A percentile compares a stretch with the other conserved stretches of the same genome.
Evolutionary conservation across 495 filamentous ascomycete species (phyloP).

Genomic region (Choiromyces venosus): DNA sequence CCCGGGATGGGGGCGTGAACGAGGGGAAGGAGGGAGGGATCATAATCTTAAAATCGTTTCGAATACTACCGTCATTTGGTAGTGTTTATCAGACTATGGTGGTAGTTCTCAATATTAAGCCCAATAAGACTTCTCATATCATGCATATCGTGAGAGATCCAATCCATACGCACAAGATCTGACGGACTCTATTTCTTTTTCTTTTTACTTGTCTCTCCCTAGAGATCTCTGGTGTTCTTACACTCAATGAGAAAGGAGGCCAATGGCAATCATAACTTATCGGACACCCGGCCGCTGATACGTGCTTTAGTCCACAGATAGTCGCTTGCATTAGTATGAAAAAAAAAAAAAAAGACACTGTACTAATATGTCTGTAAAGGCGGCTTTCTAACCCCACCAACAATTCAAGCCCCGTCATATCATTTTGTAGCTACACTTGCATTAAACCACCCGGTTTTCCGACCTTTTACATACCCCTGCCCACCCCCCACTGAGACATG

Average conservation of each 20-base stretch:
- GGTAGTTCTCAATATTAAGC: constrained; percentile 8
- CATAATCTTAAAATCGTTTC: constrained; percentile 9
- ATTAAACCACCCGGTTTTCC: constrained; percentile 33
- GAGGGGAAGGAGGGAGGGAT: constrained; percentile 10
- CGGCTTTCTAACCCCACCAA: constrained; percentile 28
- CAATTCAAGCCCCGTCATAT: constrained; percentile 21
- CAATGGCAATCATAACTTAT: not conserved
- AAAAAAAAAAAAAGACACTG: not conserved
- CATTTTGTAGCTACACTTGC: constrained; percentile 23
- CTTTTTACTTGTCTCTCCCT: not conserved
- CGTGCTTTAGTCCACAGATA: constrained; percentile 18
- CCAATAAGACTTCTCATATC: constrained; percentile 1
- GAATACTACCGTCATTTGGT: constrained; percentile 9
- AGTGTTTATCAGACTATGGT: not conserved
- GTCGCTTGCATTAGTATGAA: constrained; percentile 25
- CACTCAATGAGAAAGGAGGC: not conserved
- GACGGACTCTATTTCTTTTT: not conserved
- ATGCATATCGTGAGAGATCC: not conserved
- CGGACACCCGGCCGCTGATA: constrained; percentile 15
- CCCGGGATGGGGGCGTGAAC: constrained; percentile 16
- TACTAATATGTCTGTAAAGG: constrained; percentile 16
- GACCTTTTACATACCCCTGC: constrained; percentile 26
- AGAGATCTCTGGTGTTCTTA: not conserved
- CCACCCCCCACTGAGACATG: constrained; percentile 25
- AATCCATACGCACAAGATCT: not conserved